A percentile compares a stretch with the other conserved stretches of the same genome.
Evolutionary conservation across 2,329 filamentous ascomycete species (phyloP).

Genomic region (Juglanconis oblonga): DNA sequence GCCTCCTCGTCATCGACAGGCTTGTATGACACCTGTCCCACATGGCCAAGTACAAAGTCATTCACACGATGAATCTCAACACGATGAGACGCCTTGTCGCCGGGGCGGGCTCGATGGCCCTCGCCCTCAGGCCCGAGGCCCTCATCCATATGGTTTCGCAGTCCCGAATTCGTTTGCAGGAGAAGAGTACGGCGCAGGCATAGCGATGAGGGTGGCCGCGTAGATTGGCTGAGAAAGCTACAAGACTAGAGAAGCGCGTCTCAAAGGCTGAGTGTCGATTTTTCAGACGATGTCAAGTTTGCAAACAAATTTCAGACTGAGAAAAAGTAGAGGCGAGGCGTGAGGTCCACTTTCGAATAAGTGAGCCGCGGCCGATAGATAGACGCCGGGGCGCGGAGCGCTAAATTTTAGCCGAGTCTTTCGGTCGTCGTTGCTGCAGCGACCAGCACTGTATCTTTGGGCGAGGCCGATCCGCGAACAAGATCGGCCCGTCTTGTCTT

Average conservation of each 20-base stretch:
- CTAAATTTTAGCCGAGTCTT: background rate
- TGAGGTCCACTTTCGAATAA: slow-evolving; percentile 10
- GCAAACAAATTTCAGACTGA: slow-evolving; percentile 3
- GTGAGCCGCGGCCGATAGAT: background rate
- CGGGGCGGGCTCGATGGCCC: slow-evolving; percentile 2
- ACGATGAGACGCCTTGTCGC: slow-evolving; percentile 8
- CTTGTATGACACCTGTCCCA: slow-evolving; percentile 47
- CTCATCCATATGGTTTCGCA: slow-evolving; percentile 25
- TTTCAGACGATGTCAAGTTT: background rate
- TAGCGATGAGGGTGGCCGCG: slow-evolving; percentile 8
- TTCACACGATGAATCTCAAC: slow-evolving; percentile 34
- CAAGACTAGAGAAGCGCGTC: background rate
- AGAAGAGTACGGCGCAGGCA: slow-evolving; percentile 5
- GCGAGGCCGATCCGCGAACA: background rate
- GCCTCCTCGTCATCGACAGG: slow-evolving; percentile 26
- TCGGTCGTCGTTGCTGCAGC: slow-evolving; percentile 18
- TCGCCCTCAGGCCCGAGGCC: background rate
- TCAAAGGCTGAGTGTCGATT: background rate
- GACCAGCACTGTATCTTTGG: slow-evolving; percentile 7
- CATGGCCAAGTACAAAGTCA: slow-evolving; percentile 51
- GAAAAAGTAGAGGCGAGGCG: background rate
- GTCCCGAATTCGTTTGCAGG: slow-evolving; percentile 5
- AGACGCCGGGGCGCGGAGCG: background rate
- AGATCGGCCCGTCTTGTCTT: no score
- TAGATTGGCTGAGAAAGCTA: background rate